Conservation (phyloP, 225 moss, liverwort and hornwort genomes). For the Anthoceros angustus region DNA sequence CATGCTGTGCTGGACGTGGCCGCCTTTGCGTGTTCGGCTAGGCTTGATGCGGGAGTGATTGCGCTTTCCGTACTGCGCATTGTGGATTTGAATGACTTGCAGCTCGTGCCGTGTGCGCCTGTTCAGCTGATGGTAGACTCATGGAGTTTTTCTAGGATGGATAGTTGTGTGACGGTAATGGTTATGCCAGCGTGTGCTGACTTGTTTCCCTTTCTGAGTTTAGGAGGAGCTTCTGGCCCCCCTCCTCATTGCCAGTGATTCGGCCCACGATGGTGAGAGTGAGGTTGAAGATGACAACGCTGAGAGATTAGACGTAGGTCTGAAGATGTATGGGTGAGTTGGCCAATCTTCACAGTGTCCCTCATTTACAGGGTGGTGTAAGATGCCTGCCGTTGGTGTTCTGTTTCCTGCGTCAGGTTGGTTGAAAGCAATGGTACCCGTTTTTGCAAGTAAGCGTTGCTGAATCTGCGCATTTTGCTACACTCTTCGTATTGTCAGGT, state of each 20-base stretch:
- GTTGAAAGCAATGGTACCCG: neutral
- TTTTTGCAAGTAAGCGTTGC: neutral
- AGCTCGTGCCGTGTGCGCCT: neutral
- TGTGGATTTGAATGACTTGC: neutral
- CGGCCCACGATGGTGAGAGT: neutral
- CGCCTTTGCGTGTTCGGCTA: neutral
- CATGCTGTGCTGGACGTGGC: neutral
- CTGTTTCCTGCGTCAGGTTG: neutral
- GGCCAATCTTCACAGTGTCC: neutral
- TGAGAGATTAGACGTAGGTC: neutral
- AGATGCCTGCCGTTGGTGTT: neutral
- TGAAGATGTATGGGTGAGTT: slow-evolving; percentile 1
- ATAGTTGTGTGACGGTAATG: neutral
- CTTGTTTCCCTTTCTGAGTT: neutral
- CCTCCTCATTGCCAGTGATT: neutral
- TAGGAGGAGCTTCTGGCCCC: neutral
- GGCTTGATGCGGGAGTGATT: neutral
- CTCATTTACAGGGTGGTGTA: neutral
- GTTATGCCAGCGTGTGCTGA: neutral
- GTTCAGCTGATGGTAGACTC: neutral
- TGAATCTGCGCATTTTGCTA: neutral
- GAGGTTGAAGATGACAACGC: neutral
- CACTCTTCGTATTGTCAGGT: slow-evolving; percentile 20
- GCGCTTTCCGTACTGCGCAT: neutral
- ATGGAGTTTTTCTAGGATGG: neutral